These are phyloP conservation scores for Aureobasidium leucospermi DNA, from an alignment of 2,329 filamentous ascomycete genomes.

Conservation along the genomic window DNA sequence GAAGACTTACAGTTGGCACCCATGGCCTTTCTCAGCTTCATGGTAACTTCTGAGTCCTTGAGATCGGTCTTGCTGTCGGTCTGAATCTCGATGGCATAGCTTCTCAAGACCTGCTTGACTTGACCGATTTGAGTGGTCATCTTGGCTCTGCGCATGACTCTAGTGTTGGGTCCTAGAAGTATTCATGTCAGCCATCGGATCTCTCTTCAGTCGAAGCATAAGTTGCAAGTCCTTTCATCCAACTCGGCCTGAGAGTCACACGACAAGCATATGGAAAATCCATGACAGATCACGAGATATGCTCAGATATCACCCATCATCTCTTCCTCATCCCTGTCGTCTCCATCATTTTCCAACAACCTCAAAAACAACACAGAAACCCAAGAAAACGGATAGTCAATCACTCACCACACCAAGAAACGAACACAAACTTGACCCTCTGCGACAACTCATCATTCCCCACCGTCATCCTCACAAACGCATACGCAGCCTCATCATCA, in stretches of 20 bases:
- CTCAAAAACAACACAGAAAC: background rate
- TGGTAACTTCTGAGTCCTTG: constrained; percentile 5
- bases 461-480: constrained; percentile 8
- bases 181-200: background rate
- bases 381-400: background rate
- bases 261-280: too few species aligned
- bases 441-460: constrained; percentile 6
- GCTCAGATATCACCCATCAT: too few species aligned
- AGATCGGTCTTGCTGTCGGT: constrained; percentile 12
- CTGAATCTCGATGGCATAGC: constrained; percentile 12
- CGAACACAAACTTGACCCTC: constrained; percentile 8
- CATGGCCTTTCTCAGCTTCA: constrained; percentile 12
- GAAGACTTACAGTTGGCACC: constrained; percentile 7
- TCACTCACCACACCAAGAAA: constrained; percentile 8
- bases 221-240: too few species aligned
- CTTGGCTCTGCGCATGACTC: constrained; percentile 12
- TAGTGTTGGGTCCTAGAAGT: constrained; percentile 1
- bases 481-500: constrained; percentile 10
- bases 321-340: too few species aligned
- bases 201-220: too few species aligned
- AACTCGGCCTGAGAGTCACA: background rate
- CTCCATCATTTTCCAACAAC: background rate
- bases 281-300: too few species aligned
- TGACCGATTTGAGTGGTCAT: constrained; percentile 10
- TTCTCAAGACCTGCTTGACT: constrained; percentile 11